Conservation (phyloP, 2,329 filamentous ascomycete genomes). For the Metarhizium humberi region DNA sequence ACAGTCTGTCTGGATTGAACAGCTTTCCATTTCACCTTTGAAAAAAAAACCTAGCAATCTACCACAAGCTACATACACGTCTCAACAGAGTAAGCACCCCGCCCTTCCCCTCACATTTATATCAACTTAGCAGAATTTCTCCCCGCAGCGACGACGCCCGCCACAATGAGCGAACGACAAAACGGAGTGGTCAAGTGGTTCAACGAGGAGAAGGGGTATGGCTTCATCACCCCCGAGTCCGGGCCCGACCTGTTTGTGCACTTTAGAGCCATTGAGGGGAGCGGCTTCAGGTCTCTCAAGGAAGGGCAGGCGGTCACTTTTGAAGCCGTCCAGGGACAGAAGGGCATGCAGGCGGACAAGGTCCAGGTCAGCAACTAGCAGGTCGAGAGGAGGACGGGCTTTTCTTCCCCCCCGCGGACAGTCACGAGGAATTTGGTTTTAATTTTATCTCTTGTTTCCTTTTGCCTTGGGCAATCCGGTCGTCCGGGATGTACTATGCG, state of each 20-base stretch:
- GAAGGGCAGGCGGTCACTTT: constrained; percentile 10
- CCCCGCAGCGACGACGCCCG: background rate
- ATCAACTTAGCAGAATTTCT: background rate
- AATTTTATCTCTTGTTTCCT: too few species aligned
- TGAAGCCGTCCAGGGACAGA: constrained; percentile 8
- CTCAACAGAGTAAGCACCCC: too few species aligned
- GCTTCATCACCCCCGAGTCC: constrained; percentile 9
- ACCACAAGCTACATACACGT: too few species aligned
- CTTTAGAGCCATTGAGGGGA: constrained; percentile 10
- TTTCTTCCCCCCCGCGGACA: too few species aligned
- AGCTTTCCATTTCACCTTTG: too few species aligned
- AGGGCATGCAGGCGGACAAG: constrained; percentile 9
- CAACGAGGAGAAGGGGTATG: constrained; percentile 13
- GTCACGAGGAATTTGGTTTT: too few species aligned
- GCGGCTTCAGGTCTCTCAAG: constrained; percentile 11
- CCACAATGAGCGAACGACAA: constrained; percentile 8
- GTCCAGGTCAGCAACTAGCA: background rate
- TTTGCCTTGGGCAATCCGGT: too few species aligned
- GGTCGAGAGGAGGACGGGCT: background rate
- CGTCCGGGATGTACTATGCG: too few species aligned
- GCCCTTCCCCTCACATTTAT: background rate
- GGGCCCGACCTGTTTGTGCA: constrained; percentile 10
- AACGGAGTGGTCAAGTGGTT: constrained; percentile 11
- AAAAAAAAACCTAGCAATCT: too few species aligned
- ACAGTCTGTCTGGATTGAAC: too few species aligned